Base-by-base conservation (phyloP, 23 red algal genomes). In the Gracilaria domingensis region DNA sequence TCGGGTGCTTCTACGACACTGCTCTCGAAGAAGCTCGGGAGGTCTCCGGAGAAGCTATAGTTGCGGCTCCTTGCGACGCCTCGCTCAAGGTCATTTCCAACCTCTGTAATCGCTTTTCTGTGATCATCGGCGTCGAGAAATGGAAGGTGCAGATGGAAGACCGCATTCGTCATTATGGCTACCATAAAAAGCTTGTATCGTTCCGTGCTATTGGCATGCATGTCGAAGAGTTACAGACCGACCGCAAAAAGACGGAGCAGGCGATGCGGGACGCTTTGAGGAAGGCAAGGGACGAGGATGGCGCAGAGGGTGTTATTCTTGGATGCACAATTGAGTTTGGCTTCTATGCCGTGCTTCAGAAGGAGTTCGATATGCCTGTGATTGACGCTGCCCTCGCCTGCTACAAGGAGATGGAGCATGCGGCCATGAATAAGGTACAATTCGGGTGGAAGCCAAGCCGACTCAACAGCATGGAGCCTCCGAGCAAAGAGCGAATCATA, bases 361-460 rank as follows among this genome's bases (percentile, higher is more conserved):
- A 64, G 23, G 58, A 64, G 14, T 64, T 64, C 17, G 26, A 16
- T 64, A 64, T 64, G 26, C 58, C 58, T 64, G 58, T 64, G 58
- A 64, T 64, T 64, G 58, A 64, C 58, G 58, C 58, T 8, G 58
- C 58, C 6, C 58, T 64, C 26, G 58, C 58, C 17, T 64, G 58
- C 58, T 64, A 64, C 58, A 64, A 64, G 17, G 58, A 64, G 58
- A 64, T 64, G 58, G 58, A 64, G 58, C 58, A 64, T 64, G 58
- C 58, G 26, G 58, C 58, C 58, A 64, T 29, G 58, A 64, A 64
- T 29, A 64, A 64, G 58, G 58, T 64, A 6, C 58, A 64, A 14
- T 64, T 64, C 58, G 58, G 58, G 58, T 64, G 58, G 58, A 64
- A 64, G 58, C 58, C 58, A n/a, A 64, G 58, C 58, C 4, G 58